Base-by-base conservation (phyloP, 176 grass and related monocot genomes). In the Bothriochloa decipiens region DNA sequence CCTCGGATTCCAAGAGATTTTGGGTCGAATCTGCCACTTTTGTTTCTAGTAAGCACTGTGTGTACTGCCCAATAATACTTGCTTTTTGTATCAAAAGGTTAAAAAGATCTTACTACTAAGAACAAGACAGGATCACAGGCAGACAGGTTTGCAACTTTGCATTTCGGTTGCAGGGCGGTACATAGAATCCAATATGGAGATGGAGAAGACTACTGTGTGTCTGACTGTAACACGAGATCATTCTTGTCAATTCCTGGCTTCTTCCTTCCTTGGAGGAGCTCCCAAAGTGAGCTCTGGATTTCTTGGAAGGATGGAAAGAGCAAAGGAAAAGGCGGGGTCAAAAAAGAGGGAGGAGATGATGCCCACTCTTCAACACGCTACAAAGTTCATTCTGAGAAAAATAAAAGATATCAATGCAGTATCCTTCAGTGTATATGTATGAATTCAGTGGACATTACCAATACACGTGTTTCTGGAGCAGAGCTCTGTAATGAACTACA, bases 1-100 rank as follows among this genome's bases (percentile, higher is more conserved):
- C 68, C 79, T 87, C 86, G 79, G 80, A 28, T 83, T 88, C 73
- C 73, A 58, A 83, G 72, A 78, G 73, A 76, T 78, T 50, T 53
- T 75, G 45, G 45, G 43, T n/a, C 53, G 27, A 46, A 22, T 23
- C 65, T 83, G 26, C 57, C 66, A 58, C 82, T 88, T 84, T 74
- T 74, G 43, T 46, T 4, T 74, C 72, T 74, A 46, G 20, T 60
- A 60, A 60, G 20, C 25, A 25, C n/a, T 61, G 53, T 20, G 8
- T 8, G 17, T 15, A n/a, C 22, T 58, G 22, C 70, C 16, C 14
- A 1, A 8, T 45, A 4, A 5, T 41, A 5, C 40, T 16, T 32
- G 26, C 27, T 70, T 41, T 11, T 76, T 55, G 64, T 72, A 66
- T 29, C 49, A 22, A 68, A 84, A 79, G 81, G 76, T 55, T 45